These are phyloP conservation scores for Bidens hawaiensis DNA, from an alignment of 140 eudicot species.

Conservation along the genomic window DNA sequence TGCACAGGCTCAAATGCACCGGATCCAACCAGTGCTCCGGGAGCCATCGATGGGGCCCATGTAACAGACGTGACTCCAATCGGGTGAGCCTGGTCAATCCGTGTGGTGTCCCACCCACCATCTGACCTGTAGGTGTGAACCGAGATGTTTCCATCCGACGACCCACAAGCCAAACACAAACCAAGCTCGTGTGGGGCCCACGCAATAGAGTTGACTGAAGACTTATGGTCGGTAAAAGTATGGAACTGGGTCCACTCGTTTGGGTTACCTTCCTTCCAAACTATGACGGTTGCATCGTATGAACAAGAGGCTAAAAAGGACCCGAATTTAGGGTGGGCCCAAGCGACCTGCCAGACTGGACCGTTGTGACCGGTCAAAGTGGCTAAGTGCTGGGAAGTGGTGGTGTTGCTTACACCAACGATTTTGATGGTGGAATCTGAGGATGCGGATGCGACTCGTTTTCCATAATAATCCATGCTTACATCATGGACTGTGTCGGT, in stretches of 20 bases:
- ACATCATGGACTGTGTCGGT: too few relatives aligned
- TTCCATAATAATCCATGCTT: too few relatives aligned
- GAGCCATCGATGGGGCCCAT: slow-evolving; percentile 96
- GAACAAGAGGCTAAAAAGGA: too few relatives aligned
- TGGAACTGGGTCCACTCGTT: slow-evolving; percentile 74
- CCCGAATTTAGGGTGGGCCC: too few relatives aligned
- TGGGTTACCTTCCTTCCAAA: slow-evolving; percentile 78
- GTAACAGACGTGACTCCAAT: slow-evolving; percentile 86
- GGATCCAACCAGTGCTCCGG: slow-evolving; percentile 74
- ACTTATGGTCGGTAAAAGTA: slow-evolving; percentile 67
- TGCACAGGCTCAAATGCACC: slow-evolving; percentile 66
- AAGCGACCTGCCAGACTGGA: too few relatives aligned
- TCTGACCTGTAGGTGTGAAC: slow-evolving; percentile 57
- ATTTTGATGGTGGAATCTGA: slow-evolving; percentile 72
- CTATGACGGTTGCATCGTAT: slow-evolving; percentile 67
- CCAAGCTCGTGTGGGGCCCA: slow-evolving; percentile 96
- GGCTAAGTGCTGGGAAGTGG: slow-evolving; percentile 72
- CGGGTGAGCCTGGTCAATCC: slow-evolving; percentile 86
- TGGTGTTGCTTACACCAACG: slow-evolving; percentile 59
- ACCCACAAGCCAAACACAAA: slow-evolving; percentile 82
- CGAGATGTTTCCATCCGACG: too few relatives aligned
- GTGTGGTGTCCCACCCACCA: slow-evolving; percentile 84
- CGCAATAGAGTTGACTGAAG: slow-evolving; percentile 78
- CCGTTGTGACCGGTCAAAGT: slow-evolving; percentile 77
- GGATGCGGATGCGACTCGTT: too few relatives aligned